A percentile compares a stretch with the other conserved stretches of the same genome.
Conservation (phyloP, 2,329 filamentous ascomycete species). For the Zalaria sp. region DNA sequence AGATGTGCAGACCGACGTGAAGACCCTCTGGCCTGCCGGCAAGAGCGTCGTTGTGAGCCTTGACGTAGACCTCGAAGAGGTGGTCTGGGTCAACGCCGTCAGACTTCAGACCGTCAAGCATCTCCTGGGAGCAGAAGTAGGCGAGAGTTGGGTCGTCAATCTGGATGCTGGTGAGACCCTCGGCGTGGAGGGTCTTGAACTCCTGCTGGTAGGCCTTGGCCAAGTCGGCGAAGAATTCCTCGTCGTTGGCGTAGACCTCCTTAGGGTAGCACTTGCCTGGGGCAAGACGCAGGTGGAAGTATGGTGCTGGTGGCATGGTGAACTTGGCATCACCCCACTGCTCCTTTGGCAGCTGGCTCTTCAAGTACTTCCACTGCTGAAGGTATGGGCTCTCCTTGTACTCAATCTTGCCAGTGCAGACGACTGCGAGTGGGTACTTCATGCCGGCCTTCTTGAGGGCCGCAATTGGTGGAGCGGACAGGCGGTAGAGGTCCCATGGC, state of each 20-base stretch:
- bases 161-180: slow-evolving; percentile 21
- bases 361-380: slow-evolving; percentile 21
- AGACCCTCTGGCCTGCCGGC: slow-evolving; percentile 18
- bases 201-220: slow-evolving; percentile 20
- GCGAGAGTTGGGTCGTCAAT: slow-evolving; percentile 25
- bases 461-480: slow-evolving; percentile 20
- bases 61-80: slow-evolving; percentile 21
- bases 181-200: slow-evolving; percentile 20
- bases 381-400: slow-evolving; percentile 20
- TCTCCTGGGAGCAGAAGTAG: slow-evolving; percentile 23
- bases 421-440: slow-evolving; percentile 23
- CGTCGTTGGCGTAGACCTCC: slow-evolving; percentile 18
- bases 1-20: slow-evolving; percentile 24
- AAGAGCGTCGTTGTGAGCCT: slow-evolving; percentile 23
- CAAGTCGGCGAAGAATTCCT: slow-evolving; percentile 22
- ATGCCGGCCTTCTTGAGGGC: slow-evolving; percentile 23
- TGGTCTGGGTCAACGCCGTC: slow-evolving; percentile 22
- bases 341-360: slow-evolving; percentile 16
- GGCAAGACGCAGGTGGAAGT: slow-evolving; percentile 22
- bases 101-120: slow-evolving; percentile 17
- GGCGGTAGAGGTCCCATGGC: slow-evolving; percentile 20
- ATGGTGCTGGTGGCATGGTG: slow-evolving; percentile 23
- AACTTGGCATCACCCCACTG: slow-evolving; percentile 22
- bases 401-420: slow-evolving; percentile 22
- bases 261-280: slow-evolving; percentile 21